Evolutionary conservation across 169 alveolate species (phyloP).

Genomic region (Plasmodium malariae): DNA sequence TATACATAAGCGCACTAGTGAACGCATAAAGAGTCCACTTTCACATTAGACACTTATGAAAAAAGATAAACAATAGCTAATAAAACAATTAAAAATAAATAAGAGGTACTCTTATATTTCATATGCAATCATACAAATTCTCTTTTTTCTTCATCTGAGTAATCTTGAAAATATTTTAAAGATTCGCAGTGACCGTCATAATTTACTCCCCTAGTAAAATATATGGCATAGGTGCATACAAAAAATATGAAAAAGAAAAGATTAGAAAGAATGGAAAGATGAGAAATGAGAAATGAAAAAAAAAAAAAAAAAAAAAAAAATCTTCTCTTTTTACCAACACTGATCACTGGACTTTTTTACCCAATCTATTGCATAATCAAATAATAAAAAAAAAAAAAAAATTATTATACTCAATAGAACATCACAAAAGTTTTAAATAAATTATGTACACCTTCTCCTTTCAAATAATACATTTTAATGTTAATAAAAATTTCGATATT

Average conservation of each 20-base stretch:
- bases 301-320: neutral
- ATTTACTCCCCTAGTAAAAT: constrained; percentile 46
- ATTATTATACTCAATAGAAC: neutral
- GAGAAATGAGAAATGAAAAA: neutral
- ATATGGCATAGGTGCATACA: neutral
- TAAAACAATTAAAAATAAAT: neutral
- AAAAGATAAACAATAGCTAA: neutral
- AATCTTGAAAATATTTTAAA: constrained; percentile 49
- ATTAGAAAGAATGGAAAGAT: neutral
- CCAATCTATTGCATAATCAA: constrained; percentile 20
- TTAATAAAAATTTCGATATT: neutral
- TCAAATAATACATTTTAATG: neutral
- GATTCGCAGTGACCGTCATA: constrained; percentile 71
- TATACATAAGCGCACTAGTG: no score
- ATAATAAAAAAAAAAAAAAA: neutral
- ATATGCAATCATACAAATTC: constrained; percentile 43
- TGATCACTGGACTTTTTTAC: constrained; percentile 25
- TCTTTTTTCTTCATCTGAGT: constrained; percentile 40
- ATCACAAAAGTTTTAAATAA: no score
- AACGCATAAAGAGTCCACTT: no score
- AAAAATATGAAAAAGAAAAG: neutral
- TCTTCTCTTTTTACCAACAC: constrained; percentile 22
- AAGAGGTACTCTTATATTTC: neutral
- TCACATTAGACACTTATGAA: no score
- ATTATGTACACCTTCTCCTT: neutral